Percentiles rank a stretch among this genome's conserved stretches.
These are phyloP conservation scores for Scutellaria galericulata DNA, from an alignment of 257 asterid species.

Conservation along the genomic window DNA sequence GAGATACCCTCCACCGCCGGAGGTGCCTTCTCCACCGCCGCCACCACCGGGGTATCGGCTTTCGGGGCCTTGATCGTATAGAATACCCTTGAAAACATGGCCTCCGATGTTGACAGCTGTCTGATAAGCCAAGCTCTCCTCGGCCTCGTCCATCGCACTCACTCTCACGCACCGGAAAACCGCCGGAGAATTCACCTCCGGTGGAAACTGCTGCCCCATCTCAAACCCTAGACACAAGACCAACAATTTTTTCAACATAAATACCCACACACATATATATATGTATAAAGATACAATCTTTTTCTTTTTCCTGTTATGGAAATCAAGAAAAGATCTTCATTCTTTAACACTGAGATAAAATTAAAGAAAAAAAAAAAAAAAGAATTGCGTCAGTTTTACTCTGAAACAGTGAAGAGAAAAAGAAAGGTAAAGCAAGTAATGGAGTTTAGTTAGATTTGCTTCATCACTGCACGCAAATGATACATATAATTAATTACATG, in stretches of 20 bases:
- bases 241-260: not conserved
- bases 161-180: conserved; percentile 59
- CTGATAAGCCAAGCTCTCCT: conserved; percentile 59
- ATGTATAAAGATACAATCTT: not conserved
- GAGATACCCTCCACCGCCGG: conserved; percentile 51
- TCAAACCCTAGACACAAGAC: conserved; percentile 48
- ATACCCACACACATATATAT: not conserved
- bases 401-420: conserved; percentile 38
- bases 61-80: conserved; percentile 68
- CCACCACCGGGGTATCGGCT: conserved; percentile 36
- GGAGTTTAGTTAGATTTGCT: not conserved
- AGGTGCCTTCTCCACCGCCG: conserved; percentile 42
- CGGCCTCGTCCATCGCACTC: conserved; percentile 50
- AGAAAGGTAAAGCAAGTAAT: conserved; percentile 27
- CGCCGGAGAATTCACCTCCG: conserved; percentile 56
- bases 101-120: conserved; percentile 68
- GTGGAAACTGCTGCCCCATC: conserved; percentile 48
- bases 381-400: conserved; percentile 50
- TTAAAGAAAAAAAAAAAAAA: not conserved
- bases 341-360: not conserved
- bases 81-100: conserved; percentile 63
- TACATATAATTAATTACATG: not conserved
- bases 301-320: not conserved
- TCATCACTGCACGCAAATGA: not conserved
- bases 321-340: not conserved